phyloP scores from a whole-genome alignment of 1,284 basidiomycete genomes.

The Cystobasidium pallidum region DNA sequence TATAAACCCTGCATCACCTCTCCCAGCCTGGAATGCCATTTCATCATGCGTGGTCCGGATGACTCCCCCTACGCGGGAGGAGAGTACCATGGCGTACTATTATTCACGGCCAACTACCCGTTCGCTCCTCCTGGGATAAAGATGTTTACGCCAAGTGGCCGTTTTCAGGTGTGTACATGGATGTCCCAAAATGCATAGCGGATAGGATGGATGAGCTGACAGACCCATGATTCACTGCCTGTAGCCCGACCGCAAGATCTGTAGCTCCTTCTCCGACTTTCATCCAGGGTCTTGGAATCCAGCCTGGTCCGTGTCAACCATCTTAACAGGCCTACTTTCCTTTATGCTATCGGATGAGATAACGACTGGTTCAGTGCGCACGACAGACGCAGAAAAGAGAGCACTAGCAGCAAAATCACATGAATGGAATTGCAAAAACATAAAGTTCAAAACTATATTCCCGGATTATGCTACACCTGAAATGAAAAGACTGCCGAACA shows the following conservation, averaged over 20 bases:
- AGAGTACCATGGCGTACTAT: slow-evolving; percentile 53
- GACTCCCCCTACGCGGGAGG: slow-evolving; percentile 50
- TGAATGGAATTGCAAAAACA: slow-evolving; percentile 46
- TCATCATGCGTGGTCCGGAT: slow-evolving; percentile 50
- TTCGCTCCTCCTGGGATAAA: slow-evolving; percentile 53
- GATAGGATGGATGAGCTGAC: not conserved
- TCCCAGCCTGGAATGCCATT: slow-evolving; percentile 52
- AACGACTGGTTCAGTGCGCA: slow-evolving; percentile 49
- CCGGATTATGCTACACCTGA: slow-evolving; percentile 48
- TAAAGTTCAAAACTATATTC: slow-evolving; percentile 51
- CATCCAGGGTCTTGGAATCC: slow-evolving; percentile 53
- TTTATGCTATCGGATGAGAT: slow-evolving; percentile 54
- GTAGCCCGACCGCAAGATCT: slow-evolving; percentile 36
- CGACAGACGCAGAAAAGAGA: slow-evolving; percentile 43
- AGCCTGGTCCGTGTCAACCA: slow-evolving; percentile 48
- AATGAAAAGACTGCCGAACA: slow-evolving; percentile 49
- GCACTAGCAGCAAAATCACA: slow-evolving; percentile 37
- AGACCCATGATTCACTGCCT: not conserved
- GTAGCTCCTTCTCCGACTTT: slow-evolving; percentile 42
- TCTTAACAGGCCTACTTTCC: slow-evolving; percentile 51
- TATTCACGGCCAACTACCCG: slow-evolving; percentile 52
- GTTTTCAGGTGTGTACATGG: slow-evolving; percentile 46
- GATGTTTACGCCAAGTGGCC: slow-evolving; percentile 52
- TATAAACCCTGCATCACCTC: no score
- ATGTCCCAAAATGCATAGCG: no score